Evolutionary conservation across 768 basidiomycete species (phyloP), one percentile per base, ranked within the genome.

Genomic region (Boletales sp.): DNA sequence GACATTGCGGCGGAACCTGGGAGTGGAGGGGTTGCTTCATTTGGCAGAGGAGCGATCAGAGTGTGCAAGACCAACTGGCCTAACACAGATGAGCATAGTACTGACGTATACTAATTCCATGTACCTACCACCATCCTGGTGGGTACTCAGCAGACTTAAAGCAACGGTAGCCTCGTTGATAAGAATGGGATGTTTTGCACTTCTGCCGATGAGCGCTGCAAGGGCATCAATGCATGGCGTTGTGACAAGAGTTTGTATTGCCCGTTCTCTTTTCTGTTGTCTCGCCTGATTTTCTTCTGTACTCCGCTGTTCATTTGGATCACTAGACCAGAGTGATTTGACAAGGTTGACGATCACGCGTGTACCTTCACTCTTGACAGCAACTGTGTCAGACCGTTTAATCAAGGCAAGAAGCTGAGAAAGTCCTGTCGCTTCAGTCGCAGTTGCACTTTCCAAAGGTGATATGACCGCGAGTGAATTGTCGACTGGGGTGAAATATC

Each of bases 81-180:
- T 91, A 59, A 40, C 37, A 51, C 46, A 41, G 17, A 33, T 59
- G n/a, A 57, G 40, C 41, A 48, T 21, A 39, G 37, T 35, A 21
- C 43, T 42, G 21, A 5, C 43, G 5, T 8, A 41, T 31, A 37
- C 25, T 37, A 8, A 38, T 30, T 0, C 18, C 21, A 34, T 2
- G 15, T 14, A 68, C 82, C 55, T 67, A 88, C 91, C 83, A 53
- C 86, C 89, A 41, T 73, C 67, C 25, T 73, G 73, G 36, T 82
- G 78, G 11, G 83, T 83, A 47, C 83, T 83, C 50, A 97, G 68
- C 44, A 97, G 65, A 37, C 85, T 89, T 52, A 95, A 69, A 5
- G 90, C 89, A 38, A 96, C 81, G 18, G 94, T 75, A 2, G 86
- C 90, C 66, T 98, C 95, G 57, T 93, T 95, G 47, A 96, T 79